Evolutionary conservation across 108 stramenopile species (phyloP), one percentile per base, ranked within the genome.

Genomic region (Fistulifera pelliculosa): DNA sequence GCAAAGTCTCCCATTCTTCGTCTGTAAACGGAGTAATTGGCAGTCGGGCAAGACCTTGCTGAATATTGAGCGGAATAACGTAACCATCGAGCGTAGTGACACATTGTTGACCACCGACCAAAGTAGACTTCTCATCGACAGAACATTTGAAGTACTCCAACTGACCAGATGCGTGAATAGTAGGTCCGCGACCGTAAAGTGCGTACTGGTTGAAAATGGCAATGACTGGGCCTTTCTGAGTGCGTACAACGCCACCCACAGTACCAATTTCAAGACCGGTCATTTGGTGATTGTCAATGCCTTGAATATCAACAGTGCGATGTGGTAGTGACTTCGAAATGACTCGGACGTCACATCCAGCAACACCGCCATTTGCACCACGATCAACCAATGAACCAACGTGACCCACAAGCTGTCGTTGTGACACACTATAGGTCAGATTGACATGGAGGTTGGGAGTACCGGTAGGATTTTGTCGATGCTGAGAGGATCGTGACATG

Each of bases 201-300:
- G 74, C 74, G 61, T 63, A 62, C 40, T 67, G 48, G 35, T 72
- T 38, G 44, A 62, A 39, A 18, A 72, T 72, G 18, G 23, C 41
- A 50, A 72, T 54, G 24, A 58, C 52, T 3, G 43, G 49, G 0
- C 71, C 71, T n/a, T 22, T 13, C 2, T 62, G 23, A 0, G 61
- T 58, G 12, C 2, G 25, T 6, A 41, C 17, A 5, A 63, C 28
- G 1, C 49, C 71, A 50, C 55, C 71, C 10, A 40, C 58, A 15
- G 70, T 66, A 11, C 47, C 70, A 43, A 71, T 56, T 15, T 14
- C 3, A 0, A 65, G 17, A 40, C 18, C 1, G 1, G 38, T 38
- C 27, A 71, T n/a, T 27, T 50, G 18, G 41, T 71, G 70, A 14
- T 65, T 55, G 41, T 61, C 60, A 42, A 71, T 48, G 24, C 70